A percentile compares a stretch with the other conserved stretches of the same genome.
These are phyloP conservation scores for Phytophthora sansomeana DNA, from an alignment of 352 stramenopile species.

Conservation along the genomic window DNA sequence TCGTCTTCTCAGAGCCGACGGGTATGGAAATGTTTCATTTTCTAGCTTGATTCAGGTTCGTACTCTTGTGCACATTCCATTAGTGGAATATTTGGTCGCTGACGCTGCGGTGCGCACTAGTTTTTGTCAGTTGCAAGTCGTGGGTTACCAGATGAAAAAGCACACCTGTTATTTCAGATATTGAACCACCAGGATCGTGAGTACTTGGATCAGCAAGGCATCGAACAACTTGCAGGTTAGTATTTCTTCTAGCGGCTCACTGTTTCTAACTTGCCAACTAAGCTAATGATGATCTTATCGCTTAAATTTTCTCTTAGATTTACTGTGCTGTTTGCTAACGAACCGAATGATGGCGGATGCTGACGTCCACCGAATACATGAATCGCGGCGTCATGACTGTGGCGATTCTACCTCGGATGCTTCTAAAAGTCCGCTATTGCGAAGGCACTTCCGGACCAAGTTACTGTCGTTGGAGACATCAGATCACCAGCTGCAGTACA, in stretches of 20 bases:
- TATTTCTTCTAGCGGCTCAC: not conserved
- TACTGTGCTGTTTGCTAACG: slow-evolving; percentile 57
- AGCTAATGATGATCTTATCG: not conserved
- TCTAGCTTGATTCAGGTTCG: slow-evolving; percentile 67
- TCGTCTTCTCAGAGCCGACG: slow-evolving; percentile 57
- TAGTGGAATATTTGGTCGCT: not conserved
- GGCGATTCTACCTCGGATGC: slow-evolving; percentile 29
- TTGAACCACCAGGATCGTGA: slow-evolving; percentile 36
- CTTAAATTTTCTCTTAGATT: slow-evolving; percentile 36
- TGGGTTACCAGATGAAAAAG: slow-evolving; percentile 58
- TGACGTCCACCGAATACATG: slow-evolving; percentile 18
- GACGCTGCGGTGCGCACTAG: slow-evolving; percentile 16
- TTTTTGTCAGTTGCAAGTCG: slow-evolving; percentile 54
- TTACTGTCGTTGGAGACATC: slow-evolving; percentile 40
- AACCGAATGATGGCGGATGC: slow-evolving; percentile 46
- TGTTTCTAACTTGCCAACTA: not conserved
- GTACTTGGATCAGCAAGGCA: slow-evolving; percentile 44
- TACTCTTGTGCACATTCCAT: not conserved
- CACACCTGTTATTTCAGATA: slow-evolving; percentile 60
- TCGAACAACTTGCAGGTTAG: slow-evolving; percentile 60
- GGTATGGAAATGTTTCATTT: slow-evolving; percentile 72
- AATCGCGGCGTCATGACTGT: slow-evolving; percentile 5
- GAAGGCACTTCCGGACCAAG: slow-evolving; percentile 54
- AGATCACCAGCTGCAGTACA: slow-evolving; percentile 40
- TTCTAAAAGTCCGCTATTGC: slow-evolving; percentile 57